Evolutionary conservation across 106 monocot species (phyloP).

Genomic region (Platanthera guangdongensis): DNA sequence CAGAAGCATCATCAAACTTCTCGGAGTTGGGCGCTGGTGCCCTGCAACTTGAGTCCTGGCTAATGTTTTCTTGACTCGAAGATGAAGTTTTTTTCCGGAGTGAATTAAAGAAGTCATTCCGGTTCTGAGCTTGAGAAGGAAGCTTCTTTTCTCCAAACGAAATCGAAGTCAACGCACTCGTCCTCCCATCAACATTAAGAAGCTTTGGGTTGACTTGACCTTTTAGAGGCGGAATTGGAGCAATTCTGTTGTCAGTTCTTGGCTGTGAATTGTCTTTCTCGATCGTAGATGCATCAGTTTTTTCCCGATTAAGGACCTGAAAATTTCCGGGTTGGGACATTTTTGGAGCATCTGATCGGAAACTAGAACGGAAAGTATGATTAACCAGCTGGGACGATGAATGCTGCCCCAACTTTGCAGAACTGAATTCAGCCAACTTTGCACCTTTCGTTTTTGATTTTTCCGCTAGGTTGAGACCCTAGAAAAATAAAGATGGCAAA

Average conservation of each 20-base stretch:
- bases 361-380: conserved; percentile 14
- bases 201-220: conserved; percentile 14
- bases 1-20: conserved; percentile 7
- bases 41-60: not conserved
- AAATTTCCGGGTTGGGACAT: conserved; percentile 52
- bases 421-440: conserved; percentile 25
- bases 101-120: conserved; percentile 61
- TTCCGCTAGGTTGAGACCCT: conserved; percentile 40
- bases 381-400: conserved; percentile 24
- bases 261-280: conserved; percentile 23
- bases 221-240: conserved; percentile 12
- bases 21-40: not conserved
- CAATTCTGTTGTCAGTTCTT: conserved; percentile 18
- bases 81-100: conserved; percentile 31
- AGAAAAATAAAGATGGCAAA: not conserved
- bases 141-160: conserved; percentile 35
- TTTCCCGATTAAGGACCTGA: conserved; percentile 63
- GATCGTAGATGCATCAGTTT: conserved; percentile 27
- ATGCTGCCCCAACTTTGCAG: conserved; percentile 26
- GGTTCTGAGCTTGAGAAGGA: conserved; percentile 32
- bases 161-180: not conserved
- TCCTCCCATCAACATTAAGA: conserved; percentile 19
- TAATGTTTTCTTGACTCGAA: not conserved
- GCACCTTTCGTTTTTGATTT: conserved; percentile 48
- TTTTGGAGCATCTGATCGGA: conserved; percentile 44